Conservation (phyloP, 345 rosid species). For the Eucalyptus grandis region DNA sequence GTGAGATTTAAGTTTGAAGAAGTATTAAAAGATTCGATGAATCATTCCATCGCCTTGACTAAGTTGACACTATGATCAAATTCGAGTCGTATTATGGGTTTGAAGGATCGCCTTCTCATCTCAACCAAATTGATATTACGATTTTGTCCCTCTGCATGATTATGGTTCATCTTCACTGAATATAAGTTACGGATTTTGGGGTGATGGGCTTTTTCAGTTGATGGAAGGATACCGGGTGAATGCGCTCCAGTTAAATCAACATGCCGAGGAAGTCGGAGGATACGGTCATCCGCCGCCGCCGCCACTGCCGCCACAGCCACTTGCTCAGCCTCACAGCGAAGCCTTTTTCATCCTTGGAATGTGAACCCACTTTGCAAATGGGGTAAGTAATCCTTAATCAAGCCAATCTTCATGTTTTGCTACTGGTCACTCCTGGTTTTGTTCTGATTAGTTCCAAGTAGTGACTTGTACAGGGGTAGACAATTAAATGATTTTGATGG, state of each 20-base stretch:
- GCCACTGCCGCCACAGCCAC: constrained; percentile 1
- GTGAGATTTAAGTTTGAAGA: neutral
- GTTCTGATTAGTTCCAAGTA: no score
- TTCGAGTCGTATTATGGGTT: neutral
- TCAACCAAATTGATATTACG: neutral
- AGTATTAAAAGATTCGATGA: neutral
- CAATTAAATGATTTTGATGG: no score
- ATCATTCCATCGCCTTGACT: neutral
- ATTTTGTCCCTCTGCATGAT: neutral
- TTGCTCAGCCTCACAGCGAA: constrained; percentile 35
- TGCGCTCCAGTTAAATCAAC: constrained; percentile 50
- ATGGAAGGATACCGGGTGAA: constrained; percentile 78
- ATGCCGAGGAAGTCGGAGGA: constrained; percentile 32
- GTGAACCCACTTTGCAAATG: no score
- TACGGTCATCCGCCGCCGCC: constrained; percentile 19
- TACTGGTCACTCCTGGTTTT: no score
- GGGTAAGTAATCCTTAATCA: no score
- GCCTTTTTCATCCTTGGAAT: no score
- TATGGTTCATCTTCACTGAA: neutral
- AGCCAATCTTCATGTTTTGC: no score
- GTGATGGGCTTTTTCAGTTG: constrained; percentile 31
- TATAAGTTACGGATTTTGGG: neutral
- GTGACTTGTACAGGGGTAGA: no score
- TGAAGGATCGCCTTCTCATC: neutral
- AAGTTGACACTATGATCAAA: neutral